Base-by-base conservation (phyloP, 1,284 basidiomycete genomes). In the Boletus mariae region DNA sequence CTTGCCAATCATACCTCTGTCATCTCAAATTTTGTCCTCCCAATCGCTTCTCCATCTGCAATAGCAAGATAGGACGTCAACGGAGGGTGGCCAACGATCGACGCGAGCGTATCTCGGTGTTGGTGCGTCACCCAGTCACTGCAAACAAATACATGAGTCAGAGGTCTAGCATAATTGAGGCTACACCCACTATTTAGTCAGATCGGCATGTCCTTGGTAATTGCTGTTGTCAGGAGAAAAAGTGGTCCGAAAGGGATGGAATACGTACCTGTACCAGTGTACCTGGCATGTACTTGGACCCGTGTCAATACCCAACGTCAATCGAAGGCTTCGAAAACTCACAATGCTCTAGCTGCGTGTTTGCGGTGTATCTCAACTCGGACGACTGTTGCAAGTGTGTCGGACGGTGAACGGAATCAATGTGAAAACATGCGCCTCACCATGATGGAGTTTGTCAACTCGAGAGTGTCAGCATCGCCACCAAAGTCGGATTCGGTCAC, bases 101-200 rank as follows among this genome's bases (percentile, higher is more conserved):
- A 90, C 25, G 95, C 78, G 55, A 93, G 78, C 1, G 95, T 98
- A 70, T 99, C 96, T 41, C 96, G 85, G 72, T 97, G 94, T 70
- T 99, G 96, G 73, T 98, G 93, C 11, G 94, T 96, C 52, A 96
- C 73, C 95, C 96, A 98, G 71, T 99, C 96, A 73, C 96, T 98
- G 43, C 17, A 10, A n/a, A 26, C 62, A 11, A 45, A 45, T 45
- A 43, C 42, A 34, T 51, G 20, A 47, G 46, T 35, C 58, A 41
- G 37, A 20, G 32, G 42, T 48, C 47, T 58, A 41, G 38, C 29
- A 34, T n/a, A 52, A 4, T 13, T 17, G 26, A 23, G n/a, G 47
- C 40, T 31, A 23, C 40, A 75, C 90, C 59, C 65, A 95, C 94
- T 89, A 94, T 77, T 97, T 97, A 10, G 92, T 91, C 67, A 94